Conservation (phyloP, 1,284 basidiomycete genomes). For the Melampsora abietis-canadensis region DNA sequence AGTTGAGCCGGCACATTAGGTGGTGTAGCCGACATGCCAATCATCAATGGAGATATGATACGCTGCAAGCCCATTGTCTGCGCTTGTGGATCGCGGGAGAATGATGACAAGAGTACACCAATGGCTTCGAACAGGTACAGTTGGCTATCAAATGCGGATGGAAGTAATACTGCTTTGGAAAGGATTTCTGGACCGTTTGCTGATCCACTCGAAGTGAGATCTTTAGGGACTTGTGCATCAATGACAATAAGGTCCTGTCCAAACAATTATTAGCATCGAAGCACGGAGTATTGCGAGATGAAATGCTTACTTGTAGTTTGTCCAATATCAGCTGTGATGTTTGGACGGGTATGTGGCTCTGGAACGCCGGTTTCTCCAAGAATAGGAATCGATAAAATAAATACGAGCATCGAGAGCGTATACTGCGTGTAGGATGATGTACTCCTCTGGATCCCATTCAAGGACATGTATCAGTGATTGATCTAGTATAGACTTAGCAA, state of each 20-base stretch:
- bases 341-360: slow-evolving; percentile 57
- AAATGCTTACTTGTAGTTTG: slow-evolving; percentile 58
- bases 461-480: not conserved
- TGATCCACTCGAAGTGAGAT: slow-evolving; percentile 55
- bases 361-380: slow-evolving; percentile 75
- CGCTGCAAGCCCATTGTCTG: slow-evolving; percentile 55
- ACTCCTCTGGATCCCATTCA: slow-evolving; percentile 66
- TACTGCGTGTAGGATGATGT: slow-evolving; percentile 69
- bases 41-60: slow-evolving; percentile 75
- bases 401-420: slow-evolving; percentile 81
- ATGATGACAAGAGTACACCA: slow-evolving; percentile 71
- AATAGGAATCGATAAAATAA: slow-evolving; percentile 90
- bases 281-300: not conserved
- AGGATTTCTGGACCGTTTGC: slow-evolving; percentile 56
- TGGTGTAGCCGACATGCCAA: slow-evolving; percentile 69
- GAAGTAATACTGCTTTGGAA: slow-evolving; percentile 71
- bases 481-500: not conserved
- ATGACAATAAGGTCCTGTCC: slow-evolving; percentile 58
- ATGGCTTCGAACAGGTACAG: slow-evolving; percentile 91
- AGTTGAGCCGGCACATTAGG: slow-evolving; percentile 60
- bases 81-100: slow-evolving; percentile 41
- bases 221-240: slow-evolving; percentile 56
- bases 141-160: slow-evolving; percentile 80
- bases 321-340: slow-evolving; percentile 48
- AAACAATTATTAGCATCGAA: not conserved